These are phyloP conservation scores for Allodekkera sacchari DNA, from an alignment of 805 yeast genomes.

Conservation along the genomic window DNA sequence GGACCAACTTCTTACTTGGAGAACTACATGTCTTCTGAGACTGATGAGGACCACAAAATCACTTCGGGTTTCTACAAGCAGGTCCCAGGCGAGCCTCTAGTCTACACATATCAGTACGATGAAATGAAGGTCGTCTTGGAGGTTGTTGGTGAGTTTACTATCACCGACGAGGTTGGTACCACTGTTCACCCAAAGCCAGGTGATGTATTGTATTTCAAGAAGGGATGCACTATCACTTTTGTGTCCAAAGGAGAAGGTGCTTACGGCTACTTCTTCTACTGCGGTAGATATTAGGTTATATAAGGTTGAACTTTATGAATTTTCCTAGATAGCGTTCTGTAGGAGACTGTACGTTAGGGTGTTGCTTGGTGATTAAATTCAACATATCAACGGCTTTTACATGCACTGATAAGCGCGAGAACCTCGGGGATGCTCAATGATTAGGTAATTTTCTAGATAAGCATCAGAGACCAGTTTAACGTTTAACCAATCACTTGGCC, in stretches of 20 bases:
- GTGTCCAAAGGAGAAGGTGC: constrained; percentile 43
- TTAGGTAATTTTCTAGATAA: no score
- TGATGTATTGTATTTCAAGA: constrained; percentile 57
- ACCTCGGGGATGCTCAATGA: no score
- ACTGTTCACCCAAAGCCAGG: constrained; percentile 52
- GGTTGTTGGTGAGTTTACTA: constrained; percentile 54
- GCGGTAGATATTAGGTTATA: no score
- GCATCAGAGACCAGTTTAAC: no score
- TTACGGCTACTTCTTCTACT: constrained; percentile 52
- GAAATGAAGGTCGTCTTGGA: constrained; percentile 66
- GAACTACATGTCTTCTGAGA: constrained; percentile 54
- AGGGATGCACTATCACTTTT: constrained; percentile 62
- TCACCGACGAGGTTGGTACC: constrained; percentile 57
- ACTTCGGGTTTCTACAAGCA: constrained; percentile 65
- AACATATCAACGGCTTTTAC: no score
- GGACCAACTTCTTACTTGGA: constrained; percentile 63
- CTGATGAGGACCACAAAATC: constrained; percentile 51
- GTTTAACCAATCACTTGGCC: no score
- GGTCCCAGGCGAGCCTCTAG: constrained; percentile 57
- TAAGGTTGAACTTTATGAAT: no score
- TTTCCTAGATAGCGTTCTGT: no score
- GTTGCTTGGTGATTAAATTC: no score
- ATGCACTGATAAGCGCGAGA: no score
- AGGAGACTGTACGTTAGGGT: no score
- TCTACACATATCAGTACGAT: constrained; percentile 55